Base-by-base conservation (phyloP, 768 basidiomycete genomes). In the Auriscalpium vulgare region DNA sequence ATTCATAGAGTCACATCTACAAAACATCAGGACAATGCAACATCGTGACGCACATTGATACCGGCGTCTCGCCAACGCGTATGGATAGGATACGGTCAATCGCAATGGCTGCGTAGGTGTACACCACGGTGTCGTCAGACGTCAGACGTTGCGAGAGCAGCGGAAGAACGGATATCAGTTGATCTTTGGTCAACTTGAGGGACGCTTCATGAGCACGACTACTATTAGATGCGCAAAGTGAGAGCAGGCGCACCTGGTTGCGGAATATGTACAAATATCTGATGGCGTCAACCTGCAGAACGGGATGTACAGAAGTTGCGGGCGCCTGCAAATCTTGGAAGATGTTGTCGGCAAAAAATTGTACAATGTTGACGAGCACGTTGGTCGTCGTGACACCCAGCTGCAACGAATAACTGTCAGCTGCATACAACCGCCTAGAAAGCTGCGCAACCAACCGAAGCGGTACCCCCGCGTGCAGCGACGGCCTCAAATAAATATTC, bases 41-140 rank as follows among this genome's bases (percentile, higher is more conserved):
- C 21, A 50, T 47, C 46, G 55, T 38, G 29, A 75, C 89, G 54
- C 56, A 97, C 94, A 92, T 65, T 23, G 91, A 75, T 59, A 83
- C 35, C 4, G 51, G 45, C 29, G 50, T 79, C 4, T 77, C 78
- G 3, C 83, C 82, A 64, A 88, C 85, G 66, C 90, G 93, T 70
- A 97, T 97, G 70, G 84, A 91, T 43, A 99, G 72, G 53, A 97
- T 86, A 8, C 94, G 82, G 66, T 99, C 97, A 66, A 99, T 95
- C n/a, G 95, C 92, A 64, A 97, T 94, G 16, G 97, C 95, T 9
- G 95, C 93, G 70, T 97, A 98, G 0, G 95, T 95, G 65, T 89
- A 95, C 23, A 88, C 87, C 49, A 98, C 95, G 70, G 92, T 95
- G 66, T 93, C 92, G 51, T 79, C 74, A 17, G 91, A 91, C 6